Evolutionary conservation across 441 rosid genomes (phyloP), one percentile per base, ranked within the genome.

Genomic region (Populus hybrid): DNA sequence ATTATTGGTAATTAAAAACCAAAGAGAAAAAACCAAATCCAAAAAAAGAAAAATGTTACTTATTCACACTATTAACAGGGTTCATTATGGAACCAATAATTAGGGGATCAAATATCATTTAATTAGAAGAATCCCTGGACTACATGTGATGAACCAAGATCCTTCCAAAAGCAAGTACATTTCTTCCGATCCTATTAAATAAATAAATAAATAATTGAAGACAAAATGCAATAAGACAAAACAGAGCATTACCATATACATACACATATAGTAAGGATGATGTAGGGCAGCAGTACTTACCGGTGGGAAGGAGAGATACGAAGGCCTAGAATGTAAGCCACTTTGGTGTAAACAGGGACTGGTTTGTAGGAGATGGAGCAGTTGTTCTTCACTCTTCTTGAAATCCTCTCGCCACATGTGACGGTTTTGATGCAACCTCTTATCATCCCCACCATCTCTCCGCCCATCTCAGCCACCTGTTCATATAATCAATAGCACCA

Each of bases 341-440:
- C 86, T 86, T 96, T 93, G 66, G 99, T 90, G 90, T 84, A 91
- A 53, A 96, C 84, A 9, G 98, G 98, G 12, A 85, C 68, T 3
- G 87, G 81, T 42, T 81, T 53, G 66, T 53, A 38, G 45, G 0
- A 26, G 64, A 1, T 14, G 59, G 59, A 40, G 14, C 9, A 3
- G 61, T 23, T 77, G 84, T 50, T 73, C 73, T 85, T 89, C 69
- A 36, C 78, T 68, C 78, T 83, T 76, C 92, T 78, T 9, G 85
- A 76, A 68, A 71, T 70, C 73, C 77, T 93, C 74, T 77, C 83
- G 82, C 98, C 98, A 82, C 98, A 94, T 53, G 99, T 93, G 78
- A 89, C 98, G 86, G 96, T 93, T 81, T 96, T 94, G 78, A 92
- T 90, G 85, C 98, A 93, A 8, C 99, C 99, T 66, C 99, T 87